Base-by-base conservation (phyloP, 805 yeast genomes). In the Yarrowia sp. region DNA sequence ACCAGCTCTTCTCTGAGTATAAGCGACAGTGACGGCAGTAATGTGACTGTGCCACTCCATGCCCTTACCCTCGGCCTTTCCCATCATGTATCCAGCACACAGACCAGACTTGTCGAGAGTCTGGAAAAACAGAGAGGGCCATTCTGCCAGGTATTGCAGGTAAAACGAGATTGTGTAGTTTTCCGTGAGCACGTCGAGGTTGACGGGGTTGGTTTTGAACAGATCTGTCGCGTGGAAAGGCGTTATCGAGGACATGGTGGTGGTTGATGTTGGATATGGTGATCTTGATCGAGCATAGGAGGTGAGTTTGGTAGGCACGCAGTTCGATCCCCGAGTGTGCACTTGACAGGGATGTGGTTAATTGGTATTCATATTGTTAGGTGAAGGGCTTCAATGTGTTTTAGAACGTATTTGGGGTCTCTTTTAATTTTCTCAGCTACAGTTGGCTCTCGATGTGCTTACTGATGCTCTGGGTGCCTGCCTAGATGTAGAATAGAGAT, bases 1-100 rank as follows among this genome's bases (percentile, higher is more conserved):
- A 1, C 97, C 96, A 15, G 94, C 82, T 70, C 98, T 80, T 66
- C 99, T 80, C 76, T 89, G 94, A 65, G 86, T 87, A 13, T 91
- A 88, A 69, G 89, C 89, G 0, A 95, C 89, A 0, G 98, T 92
- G 3, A 95, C 97, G 0, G 99, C 98, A 0, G 98, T 92, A 61
- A 95, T 92, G 76, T 95, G 99, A 0, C 97, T 86, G 75, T 95
- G 99, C 97, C 98, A 94, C 69, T 92, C 95, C 56, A 83, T 85
- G 6, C 83, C 86, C 43, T 81, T 81, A 0, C 99, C 99, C 76
- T 95, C 99, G 0, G 96, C 88, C 76, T 95, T 95, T n/a, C 96
- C 98, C 86, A 95, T 86, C 96, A 95, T 76, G 69, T 77, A 76
- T 8, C 83, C 81, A 0, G 80, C 77, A 14, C 80, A 74, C 70